Percentiles rank a stretch among this genome's conserved stretches.
Evolutionary conservation across 2,329 filamentous ascomycete species (phyloP).

Genomic region (Exophiala oligosperma): DNA sequence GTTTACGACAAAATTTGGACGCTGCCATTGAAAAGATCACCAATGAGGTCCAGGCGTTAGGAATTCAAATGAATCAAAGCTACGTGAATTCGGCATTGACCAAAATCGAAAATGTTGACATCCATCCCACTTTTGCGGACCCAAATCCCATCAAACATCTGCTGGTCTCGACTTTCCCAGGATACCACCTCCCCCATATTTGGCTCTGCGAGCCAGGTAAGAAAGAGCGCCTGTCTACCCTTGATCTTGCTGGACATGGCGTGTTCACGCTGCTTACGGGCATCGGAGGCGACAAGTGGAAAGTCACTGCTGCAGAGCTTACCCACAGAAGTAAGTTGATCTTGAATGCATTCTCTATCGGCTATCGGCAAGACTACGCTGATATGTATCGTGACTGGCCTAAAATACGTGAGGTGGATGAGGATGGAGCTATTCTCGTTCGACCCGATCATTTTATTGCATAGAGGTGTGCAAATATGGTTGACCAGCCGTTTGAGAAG

Average conservation of each 20-base stretch:
- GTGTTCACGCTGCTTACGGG: too few relatives aligned
- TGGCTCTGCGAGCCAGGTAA: too few relatives aligned
- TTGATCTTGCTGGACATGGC: too few relatives aligned
- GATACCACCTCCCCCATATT: too few relatives aligned
- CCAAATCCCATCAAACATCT: background rate
- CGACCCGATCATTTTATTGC: constrained; percentile 58
- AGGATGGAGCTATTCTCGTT: constrained; percentile 58
- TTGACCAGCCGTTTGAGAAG: too few relatives aligned
- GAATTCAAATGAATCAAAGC: constrained; percentile 58
- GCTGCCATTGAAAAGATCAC: background rate
- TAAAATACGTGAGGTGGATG: constrained; percentile 52
- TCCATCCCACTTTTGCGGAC: too few relatives aligned
- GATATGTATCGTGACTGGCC: constrained; percentile 64
- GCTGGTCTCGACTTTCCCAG: too few relatives aligned
- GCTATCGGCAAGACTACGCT: constrained; percentile 59
- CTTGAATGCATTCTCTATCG: constrained; percentile 50
- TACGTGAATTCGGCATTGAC: constrained; percentile 49
- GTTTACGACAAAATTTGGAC: background rate
- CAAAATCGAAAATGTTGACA: constrained; percentile 40
- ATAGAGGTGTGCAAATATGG: too few relatives aligned
- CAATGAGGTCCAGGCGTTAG: constrained; percentile 53
- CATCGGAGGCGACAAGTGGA: too few relatives aligned
- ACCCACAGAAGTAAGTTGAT: constrained; percentile 32
- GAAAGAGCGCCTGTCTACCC: too few relatives aligned
- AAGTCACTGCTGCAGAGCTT: constrained; percentile 41